Conservation (phyloP, 2,329 filamentous ascomycete genomes). For the Fusarium tricinctum region DNA sequence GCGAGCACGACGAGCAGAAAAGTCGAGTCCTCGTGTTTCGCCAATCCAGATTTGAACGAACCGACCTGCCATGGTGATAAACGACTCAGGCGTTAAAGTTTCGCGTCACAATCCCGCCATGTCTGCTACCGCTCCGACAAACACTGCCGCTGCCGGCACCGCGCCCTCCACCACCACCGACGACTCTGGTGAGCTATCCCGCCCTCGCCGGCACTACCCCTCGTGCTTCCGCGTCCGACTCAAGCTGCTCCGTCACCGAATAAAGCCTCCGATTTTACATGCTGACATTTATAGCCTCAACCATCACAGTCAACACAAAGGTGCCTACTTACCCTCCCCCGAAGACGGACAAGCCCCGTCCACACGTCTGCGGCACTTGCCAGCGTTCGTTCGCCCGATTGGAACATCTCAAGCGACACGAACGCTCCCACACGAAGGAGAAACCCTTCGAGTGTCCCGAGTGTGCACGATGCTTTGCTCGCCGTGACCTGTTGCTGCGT, state of each 20-base stretch:
- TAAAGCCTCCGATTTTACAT: conserved; percentile 42
- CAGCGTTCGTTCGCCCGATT: conserved; percentile 92
- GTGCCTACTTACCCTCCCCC: conserved; percentile 76
- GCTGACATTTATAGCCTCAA: conserved; percentile 59
- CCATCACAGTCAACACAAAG: conserved; percentile 67
- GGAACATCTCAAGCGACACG: conserved; percentile 97
- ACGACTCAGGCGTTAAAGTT: conserved; percentile 56
- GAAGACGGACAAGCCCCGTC: conserved; percentile 97
- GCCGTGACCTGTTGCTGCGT: conserved; percentile 88
- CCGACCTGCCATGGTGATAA: conserved; percentile 56
- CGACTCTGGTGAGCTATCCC: conserved; percentile 59
- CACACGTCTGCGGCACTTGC: conserved; percentile 93
- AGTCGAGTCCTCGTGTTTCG: conserved; percentile 11
- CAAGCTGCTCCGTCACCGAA: conserved; percentile 40
- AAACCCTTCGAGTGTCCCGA: conserved; percentile 98
- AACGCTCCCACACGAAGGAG: conserved; percentile 98
- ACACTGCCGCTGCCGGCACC: conserved; percentile 49
- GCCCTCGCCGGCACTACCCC: conserved; percentile 52
- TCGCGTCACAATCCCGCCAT: conserved; percentile 56
- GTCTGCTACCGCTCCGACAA: conserved; percentile 55
- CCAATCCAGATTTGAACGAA: conserved; percentile 23
- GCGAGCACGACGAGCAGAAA: conserved; percentile 28
- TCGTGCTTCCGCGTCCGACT: conserved; percentile 51
- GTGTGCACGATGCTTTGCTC: conserved; percentile 93
- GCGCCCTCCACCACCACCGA: conserved; percentile 52